Conservation (phyloP, 495 filamentous ascomycete genomes). For the Delitschia confertaspora region DNA sequence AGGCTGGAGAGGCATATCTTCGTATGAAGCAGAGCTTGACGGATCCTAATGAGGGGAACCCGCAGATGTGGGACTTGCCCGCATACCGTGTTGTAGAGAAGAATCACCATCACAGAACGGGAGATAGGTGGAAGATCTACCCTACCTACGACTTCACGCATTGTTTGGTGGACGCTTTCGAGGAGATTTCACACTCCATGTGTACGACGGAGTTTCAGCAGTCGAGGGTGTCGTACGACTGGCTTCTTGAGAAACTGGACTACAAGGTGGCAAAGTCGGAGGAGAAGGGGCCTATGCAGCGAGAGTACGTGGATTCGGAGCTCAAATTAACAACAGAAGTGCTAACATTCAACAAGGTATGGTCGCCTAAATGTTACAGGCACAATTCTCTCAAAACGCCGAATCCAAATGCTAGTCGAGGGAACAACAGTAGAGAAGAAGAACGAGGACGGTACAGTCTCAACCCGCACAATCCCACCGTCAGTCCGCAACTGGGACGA, state of each 20-base stretch:
- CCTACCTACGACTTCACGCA: conserved; percentile 91
- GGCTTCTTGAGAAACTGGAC: conserved; percentile 67
- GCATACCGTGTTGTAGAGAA: conserved; percentile 68
- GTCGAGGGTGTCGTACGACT: conserved; percentile 73
- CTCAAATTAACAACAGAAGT: neutral
- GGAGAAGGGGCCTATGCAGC: conserved; percentile 61
- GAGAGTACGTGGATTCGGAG: conserved; percentile 46
- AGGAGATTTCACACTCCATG: conserved; percentile 78
- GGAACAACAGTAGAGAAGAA: conserved; percentile 35
- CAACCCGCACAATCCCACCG: conserved; percentile 28
- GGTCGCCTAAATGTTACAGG: conserved; percentile 74
- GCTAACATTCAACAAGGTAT: conserved; percentile 37
- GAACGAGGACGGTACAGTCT: conserved; percentile 24
- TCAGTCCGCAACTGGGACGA: conserved; percentile 78
- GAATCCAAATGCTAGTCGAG: conserved; percentile 65
- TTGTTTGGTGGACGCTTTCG: conserved; percentile 80
- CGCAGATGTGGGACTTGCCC: conserved; percentile 62
- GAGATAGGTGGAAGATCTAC: conserved; percentile 70
- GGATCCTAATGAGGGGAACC: conserved; percentile 36
- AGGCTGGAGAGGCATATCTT: conserved; percentile 75
- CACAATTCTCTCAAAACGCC: conserved; percentile 75
- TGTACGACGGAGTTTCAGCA: conserved; percentile 82
- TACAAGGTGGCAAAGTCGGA: conserved; percentile 46
- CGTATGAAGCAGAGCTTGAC: conserved; percentile 80
- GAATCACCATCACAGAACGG: conserved; percentile 61